Evolutionary conservation across 441 rosid genomes (phyloP).

Genomic region (Manihot esculenta): DNA sequence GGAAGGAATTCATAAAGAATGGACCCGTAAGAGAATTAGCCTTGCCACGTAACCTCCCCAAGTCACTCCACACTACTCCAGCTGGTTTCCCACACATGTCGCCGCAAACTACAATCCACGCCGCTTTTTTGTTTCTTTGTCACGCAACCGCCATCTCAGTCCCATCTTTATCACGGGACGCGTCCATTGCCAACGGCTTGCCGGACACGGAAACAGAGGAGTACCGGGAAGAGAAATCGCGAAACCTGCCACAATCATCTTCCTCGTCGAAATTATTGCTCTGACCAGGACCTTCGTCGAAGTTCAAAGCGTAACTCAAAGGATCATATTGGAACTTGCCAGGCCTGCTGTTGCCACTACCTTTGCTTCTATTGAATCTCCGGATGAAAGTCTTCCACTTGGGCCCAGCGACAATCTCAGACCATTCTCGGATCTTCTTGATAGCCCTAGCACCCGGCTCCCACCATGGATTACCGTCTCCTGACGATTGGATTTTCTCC

Average conservation of each 20-base stretch:
- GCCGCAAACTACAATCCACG: constrained; percentile 14
- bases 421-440: constrained; percentile 68
- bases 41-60: constrained; percentile 10
- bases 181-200: constrained; percentile 14
- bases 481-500: constrained; percentile 46
- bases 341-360: constrained; percentile 26
- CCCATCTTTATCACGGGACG: constrained; percentile 16
- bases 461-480: constrained; percentile 43
- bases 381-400: constrained; percentile 89
- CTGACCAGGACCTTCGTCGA: constrained; percentile 49
- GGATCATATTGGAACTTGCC: constrained; percentile 81
- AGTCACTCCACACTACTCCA: constrained; percentile 21
- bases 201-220: constrained; percentile 34
- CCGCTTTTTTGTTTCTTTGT: not conserved
- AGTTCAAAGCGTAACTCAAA: constrained; percentile 60
- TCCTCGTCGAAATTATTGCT: constrained; percentile 30
- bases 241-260: constrained; percentile 33
- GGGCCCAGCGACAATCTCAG: constrained; percentile 92
- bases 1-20: not conserved
- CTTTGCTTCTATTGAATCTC: constrained; percentile 54
- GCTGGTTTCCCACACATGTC: constrained; percentile 1
- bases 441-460: constrained; percentile 36
- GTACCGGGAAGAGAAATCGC: constrained; percentile 53
- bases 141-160: constrained; percentile 10
- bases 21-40: not conserved